Percentiles rank a stretch among this genome's conserved stretches.
Conservation (phyloP, 192 early-diverging fungal species). For the Coemansia sp. region DNA sequence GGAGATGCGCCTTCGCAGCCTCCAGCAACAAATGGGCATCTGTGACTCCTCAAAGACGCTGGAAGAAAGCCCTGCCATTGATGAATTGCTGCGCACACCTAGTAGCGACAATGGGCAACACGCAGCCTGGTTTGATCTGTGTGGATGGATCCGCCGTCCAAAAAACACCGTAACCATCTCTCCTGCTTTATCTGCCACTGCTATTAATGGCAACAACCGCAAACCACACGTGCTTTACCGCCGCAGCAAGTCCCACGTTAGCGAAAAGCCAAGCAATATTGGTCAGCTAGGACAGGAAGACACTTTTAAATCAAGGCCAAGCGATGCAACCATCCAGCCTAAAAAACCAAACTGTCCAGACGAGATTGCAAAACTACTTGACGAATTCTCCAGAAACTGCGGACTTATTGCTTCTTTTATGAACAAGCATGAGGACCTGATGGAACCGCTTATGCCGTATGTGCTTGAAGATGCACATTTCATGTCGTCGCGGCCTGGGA, state of each 20-base stretch:
- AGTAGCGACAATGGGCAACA: neutral
- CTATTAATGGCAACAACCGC: neutral
- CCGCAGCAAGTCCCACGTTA: constrained; percentile 12
- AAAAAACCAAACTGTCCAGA: neutral
- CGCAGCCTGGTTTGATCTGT: constrained; percentile 22
- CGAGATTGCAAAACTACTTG: constrained; percentile 24
- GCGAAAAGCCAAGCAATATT: constrained; percentile 19
- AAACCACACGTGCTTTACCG: constrained; percentile 35
- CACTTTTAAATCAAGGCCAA: neutral
- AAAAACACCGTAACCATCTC: neutral
- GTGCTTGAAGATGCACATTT: constrained; percentile 25
- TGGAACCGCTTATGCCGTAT: constrained; percentile 31
- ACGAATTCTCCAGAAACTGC: constrained; percentile 15
- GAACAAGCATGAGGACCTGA: constrained; percentile 14
- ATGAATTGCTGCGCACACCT: neutral
- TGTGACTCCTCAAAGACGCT: constrained; percentile 5
- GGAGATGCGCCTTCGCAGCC: constrained; percentile 6
- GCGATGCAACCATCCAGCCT: neutral
- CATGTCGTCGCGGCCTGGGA: constrained; percentile 16
- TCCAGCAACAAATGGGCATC: neutral
- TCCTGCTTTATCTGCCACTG: neutral
- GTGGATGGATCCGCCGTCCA: constrained; percentile 31
- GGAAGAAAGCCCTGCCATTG: neutral
- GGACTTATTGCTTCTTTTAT: constrained; percentile 34
- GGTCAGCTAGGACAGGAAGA: neutral